Evolutionary conservation across 2,329 filamentous ascomycete genomes (phyloP).

Genomic region (Trichoderma hamatum): DNA sequence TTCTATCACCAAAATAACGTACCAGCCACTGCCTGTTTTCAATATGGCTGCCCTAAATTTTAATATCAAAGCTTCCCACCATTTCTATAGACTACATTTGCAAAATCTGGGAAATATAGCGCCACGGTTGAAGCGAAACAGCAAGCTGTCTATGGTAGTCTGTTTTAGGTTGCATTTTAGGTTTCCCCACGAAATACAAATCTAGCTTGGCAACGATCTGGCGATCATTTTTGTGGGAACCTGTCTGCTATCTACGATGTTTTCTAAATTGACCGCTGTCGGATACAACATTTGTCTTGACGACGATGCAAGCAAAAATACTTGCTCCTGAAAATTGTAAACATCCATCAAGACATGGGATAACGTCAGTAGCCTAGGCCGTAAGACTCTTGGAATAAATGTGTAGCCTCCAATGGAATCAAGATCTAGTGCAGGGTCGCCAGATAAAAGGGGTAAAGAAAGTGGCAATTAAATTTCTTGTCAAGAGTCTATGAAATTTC

Average conservation of each 20-base stretch:
- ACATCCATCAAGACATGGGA: no score
- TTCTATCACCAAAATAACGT: neutral
- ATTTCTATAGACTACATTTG: neutral
- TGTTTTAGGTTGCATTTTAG: neutral
- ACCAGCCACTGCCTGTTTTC: neutral
- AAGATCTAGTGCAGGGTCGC: neutral
- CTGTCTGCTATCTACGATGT: no score
- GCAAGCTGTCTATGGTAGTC: neutral
- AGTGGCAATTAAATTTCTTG: neutral
- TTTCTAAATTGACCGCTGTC: neutral
- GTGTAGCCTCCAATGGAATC: neutral
- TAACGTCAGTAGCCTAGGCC: neutral
- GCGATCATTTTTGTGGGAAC: neutral
- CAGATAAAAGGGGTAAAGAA: conserved; percentile 6
- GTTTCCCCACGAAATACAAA: no score
- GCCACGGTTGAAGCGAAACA: neutral
- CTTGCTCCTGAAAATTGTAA: neutral
- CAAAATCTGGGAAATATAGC: neutral
- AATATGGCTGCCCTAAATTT: neutral
- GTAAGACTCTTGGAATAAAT: neutral
- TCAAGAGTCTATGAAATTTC: neutral
- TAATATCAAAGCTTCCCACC: no score
- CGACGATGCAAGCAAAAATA: neutral
- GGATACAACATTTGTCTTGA: neutral
- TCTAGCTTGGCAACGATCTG: neutral